Conservation (phyloP, 75 land plant species). For the Cunninghamia lanceolata region DNA sequence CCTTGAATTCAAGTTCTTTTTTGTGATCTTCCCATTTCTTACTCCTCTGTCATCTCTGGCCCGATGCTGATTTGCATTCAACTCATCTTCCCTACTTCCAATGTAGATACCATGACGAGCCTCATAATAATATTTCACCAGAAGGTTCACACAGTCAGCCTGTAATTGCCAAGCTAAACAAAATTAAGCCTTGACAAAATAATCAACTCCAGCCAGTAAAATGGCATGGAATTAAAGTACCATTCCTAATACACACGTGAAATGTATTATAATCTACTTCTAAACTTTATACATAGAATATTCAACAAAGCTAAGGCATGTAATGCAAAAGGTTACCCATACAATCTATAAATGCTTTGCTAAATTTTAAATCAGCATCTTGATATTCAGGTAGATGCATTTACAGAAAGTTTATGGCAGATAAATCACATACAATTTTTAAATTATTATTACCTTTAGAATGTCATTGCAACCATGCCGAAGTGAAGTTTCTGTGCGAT, state of each 20-base stretch:
- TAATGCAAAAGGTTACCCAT: background rate
- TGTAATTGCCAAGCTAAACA: conserved; percentile 21
- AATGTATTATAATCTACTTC: background rate
- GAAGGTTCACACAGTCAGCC: conserved; percentile 92
- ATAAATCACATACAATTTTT: background rate
- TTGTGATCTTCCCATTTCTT: conserved; percentile 26
- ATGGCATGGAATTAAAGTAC: background rate
- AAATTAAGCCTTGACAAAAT: background rate
- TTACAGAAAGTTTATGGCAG: background rate
- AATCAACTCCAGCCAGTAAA: background rate
- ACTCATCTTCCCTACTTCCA: conserved; percentile 65
- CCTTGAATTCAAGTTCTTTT: conserved; percentile 56
- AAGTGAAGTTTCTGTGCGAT: conserved; percentile 95
- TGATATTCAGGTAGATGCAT: background rate
- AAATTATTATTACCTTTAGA: conserved; percentile 67
- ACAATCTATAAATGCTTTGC: background rate
- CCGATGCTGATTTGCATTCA: conserved; percentile 22
- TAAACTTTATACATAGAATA: background rate
- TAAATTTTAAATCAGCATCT: background rate
- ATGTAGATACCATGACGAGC: conserved; percentile 79
- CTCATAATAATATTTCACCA: conserved; percentile 79
- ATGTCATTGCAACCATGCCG: conserved; percentile 97
- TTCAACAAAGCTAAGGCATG: background rate
- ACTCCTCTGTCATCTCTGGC: conserved; percentile 13
- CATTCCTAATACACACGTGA: background rate